Evolutionary conservation across 768 basidiomycete genomes (phyloP), one percentile per base, ranked within the genome.

Genomic region (Sporobolomyces pararoseus): DNA sequence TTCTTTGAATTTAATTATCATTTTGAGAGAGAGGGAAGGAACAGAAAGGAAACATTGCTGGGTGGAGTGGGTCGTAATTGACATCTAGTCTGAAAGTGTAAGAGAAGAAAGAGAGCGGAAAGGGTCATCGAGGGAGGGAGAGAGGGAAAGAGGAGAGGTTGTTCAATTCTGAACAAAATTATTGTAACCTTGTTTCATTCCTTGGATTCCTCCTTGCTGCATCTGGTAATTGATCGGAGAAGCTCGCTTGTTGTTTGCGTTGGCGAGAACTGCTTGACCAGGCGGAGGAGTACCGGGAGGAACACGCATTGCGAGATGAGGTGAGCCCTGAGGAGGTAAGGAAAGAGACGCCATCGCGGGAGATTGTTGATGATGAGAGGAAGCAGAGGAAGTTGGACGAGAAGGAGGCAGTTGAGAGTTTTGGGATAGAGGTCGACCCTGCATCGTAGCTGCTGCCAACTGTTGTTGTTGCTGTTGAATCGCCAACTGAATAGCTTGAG

Each of bases 401-500:
- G 54, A 54, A 46, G 63, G 50, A 5, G 52, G 39, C 10, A 27
- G 19, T 44, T 64, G 68, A 17, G 42, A 47, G 32, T 54, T 44
- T 7, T 46, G 31, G 3, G 53, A 34, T 31, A 60, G 66, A 2
- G 59, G 44, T 9, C 60, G 60, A 23, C 60, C 61, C 39, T 9
- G 39, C 47, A 37, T 44, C 0, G 54, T 62, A 7, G 62, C 62
- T 14, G 46, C 62, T 14, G 32, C 49, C 34, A 63, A 32, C 53
- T 37, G 47, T 35, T 55, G 47, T 31, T 58, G 57, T 44, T 70
- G 70, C 14, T 63, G 60, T 23, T 71, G 70, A 29, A 71, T 58
- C 25, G 65, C 65, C 46, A 54, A 21, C 10, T 59, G 55, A n/a
- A 70, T 59, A 25, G 69, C 69, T 35, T 61, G 62, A 13, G 59